Base-by-base conservation (phyloP, 2,329 filamentous ascomycete genomes). In the Pseudocercospora vitis region DNA sequence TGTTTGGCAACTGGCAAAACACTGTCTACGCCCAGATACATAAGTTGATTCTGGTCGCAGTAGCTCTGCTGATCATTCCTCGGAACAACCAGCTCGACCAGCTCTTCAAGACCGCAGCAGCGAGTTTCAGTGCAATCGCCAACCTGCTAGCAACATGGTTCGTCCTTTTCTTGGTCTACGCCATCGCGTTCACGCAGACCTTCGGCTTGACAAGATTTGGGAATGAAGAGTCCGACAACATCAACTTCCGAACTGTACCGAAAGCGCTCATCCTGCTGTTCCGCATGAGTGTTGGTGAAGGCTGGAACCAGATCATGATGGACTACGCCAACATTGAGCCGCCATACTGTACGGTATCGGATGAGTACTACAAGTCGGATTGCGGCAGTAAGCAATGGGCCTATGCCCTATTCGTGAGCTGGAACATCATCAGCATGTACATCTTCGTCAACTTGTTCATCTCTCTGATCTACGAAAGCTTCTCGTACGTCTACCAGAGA, bases 381-480 rank as follows among this genome's bases (percentile, higher is more conserved):
- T 99, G 94, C 67, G 94, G 94, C 54, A 96, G 92, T 73, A 82
- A 85, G 47, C 81, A 84, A 32, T 99, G 94, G 91, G 91, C 94
- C 6, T 81, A 91, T 48, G 83, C 85, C 28, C 78, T 99, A 7
- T 99, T 99, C 76, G 91, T 97, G 53, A 84, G 87, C 3, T 99
- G 94, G 94, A 99, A 99, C 76, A 92, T 99, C 65, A 81, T 99
- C 73, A 97, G 92, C 87, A 99, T 99, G 94, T 99, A 99, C 74
- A 95, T 99, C 66, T 99, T 99, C 67, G 92, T 97, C 68, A 96
- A 92, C 68, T 76, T 99, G 68, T 99, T 99, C 71, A 92, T 99
- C 55, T 99, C 94, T 45, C 84, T 99, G 70, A 99, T 99, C 63
- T 99, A 95, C 74, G 94, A 99, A 76, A 97, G 91, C 73, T 99